phyloP scores from a whole-genome alignment of 345 rosid genomes.

The Draba incana region DNA sequence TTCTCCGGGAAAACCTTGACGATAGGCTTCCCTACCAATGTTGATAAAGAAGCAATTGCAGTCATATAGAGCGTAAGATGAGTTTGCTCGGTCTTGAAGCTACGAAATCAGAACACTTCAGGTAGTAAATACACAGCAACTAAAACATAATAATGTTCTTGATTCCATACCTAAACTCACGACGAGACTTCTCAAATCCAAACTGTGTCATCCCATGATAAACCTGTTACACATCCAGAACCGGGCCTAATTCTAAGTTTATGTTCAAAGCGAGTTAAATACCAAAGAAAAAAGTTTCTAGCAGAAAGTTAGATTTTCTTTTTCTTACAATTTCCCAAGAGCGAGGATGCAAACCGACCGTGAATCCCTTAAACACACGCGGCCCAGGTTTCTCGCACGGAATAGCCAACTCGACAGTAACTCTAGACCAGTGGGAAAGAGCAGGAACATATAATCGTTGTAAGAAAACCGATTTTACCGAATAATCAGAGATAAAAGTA shows the following conservation, averaged over 20 bases:
- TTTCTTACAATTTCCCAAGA: constrained; percentile 93
- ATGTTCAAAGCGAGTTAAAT: not conserved
- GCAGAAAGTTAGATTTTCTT: too few relatives aligned
- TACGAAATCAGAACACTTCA: constrained; percentile 37
- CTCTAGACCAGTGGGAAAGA: constrained; percentile 52
- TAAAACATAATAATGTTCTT: constrained; percentile 10
- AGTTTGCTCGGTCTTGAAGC: constrained; percentile 83
- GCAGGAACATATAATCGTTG: not conserved
- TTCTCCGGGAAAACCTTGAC: constrained; percentile 76
- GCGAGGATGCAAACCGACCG: constrained; percentile 93
- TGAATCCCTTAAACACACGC: constrained; percentile 81
- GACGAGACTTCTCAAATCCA: constrained; percentile 67
- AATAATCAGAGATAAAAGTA: constrained; percentile 17
- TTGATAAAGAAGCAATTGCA: constrained; percentile 76
- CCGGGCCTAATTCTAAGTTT: not conserved
- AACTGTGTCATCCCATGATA: constrained; percentile 87
- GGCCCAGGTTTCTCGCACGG: constrained; percentile 87
- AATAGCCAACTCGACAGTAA: constrained; percentile 74
- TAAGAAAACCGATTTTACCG: not conserved
- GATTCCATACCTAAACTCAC: constrained; percentile 62
- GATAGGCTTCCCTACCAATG: constrained; percentile 65
- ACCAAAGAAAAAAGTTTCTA: not conserved
- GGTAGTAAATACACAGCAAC: constrained; percentile 5
- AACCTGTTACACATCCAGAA: constrained; percentile 49
- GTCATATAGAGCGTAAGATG: constrained; percentile 83